Evolutionary conservation across 1,284 basidiomycete genomes (phyloP), one percentile per base, ranked within the genome.

Genomic region (Ceratobasidium sp.): DNA sequence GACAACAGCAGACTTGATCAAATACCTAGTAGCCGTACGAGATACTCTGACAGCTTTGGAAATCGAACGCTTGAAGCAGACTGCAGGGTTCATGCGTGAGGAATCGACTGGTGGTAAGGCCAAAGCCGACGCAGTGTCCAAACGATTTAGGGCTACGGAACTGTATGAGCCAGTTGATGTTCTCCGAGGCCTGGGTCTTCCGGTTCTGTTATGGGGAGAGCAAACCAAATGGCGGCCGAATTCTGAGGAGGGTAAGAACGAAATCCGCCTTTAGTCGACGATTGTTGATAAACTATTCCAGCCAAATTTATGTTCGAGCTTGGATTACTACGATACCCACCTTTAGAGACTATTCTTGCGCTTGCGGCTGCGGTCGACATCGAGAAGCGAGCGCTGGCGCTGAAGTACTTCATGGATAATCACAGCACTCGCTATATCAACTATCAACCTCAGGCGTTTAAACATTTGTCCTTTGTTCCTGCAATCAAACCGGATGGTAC

Each of bases 11-110:
- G 91, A 94, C 64, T 87, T 97, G n/a, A 89, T 93, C 77, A 93
- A 92, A 81, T 97, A 98, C 82, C 89, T 99, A 6, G 94, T 94
- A n/a, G 92, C 93, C 5, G 94, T 98, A 11, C 90, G 91, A 80
- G 88, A 91, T 26, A 89, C 91, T 0, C 84, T 99, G 39, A 88
- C 89, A 0, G 75, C 85, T 0, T 86, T 90, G 6, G 97, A 99
- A 82, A 82, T 92, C 76, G 88, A 91, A 3, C 88, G 92, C 20
- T 86, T 99, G 31, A 88, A 88, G 66, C 88, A 92, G 80, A 99
- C 97, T 0, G 86, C 91, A 5, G 95, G 94, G 10, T 96, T 98
- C 80, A 90, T 90, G 0, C 88, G 88, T 69, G 94, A 96, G 82
- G 84, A 81, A 20, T 49, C 49, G 11, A 65, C 82, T 10, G 81